phyloP scores from a whole-genome alignment of 2,329 filamentous ascomycete species.

The Monosporascus cannonballus region DNA sequence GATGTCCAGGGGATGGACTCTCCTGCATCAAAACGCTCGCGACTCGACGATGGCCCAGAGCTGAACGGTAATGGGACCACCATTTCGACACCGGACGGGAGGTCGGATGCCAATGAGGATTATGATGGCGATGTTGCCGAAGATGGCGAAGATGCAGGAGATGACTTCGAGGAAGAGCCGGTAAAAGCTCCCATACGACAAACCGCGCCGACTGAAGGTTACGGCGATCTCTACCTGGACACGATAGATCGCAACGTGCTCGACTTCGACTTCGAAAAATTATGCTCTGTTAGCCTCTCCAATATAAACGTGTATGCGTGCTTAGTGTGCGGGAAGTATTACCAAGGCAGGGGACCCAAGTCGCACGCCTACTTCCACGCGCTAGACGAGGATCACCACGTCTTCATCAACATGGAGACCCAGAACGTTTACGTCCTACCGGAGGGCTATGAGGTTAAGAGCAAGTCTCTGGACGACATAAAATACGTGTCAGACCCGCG shows the following conservation, averaged over 20 bases:
- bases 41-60: conserved; percentile 40
- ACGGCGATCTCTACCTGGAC: conserved; percentile 94
- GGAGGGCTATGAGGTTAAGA: conserved; percentile 94
- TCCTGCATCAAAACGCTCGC: conserved; percentile 53
- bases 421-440: conserved; percentile 89
- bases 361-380: conserved; percentile 98
- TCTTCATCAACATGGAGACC: conserved; percentile 95
- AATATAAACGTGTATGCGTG: conserved; percentile 99
- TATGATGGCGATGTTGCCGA: conserved; percentile 25
- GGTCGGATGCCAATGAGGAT: conserved; percentile 13
- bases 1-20: conserved; percentile 48
- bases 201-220: conserved; percentile 74
- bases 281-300: conserved; percentile 90
- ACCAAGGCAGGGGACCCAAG: conserved; percentile 85
- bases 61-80: conserved; percentile 25
- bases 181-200: conserved; percentile 56
- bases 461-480: conserved; percentile 92
- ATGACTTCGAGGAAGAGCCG: conserved; percentile 33
- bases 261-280: conserved; percentile 98
- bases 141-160: conserved; percentile 32
- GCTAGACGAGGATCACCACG: conserved; percentile 90
- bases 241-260: conserved; percentile 89
- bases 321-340: conserved; percentile 96
- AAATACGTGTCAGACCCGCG: conserved; percentile 94
- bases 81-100: conserved; percentile 14